phyloP scores from a whole-genome alignment of 2,329 filamentous ascomycete species.

The Hymenoscyphus salicellus region DNA sequence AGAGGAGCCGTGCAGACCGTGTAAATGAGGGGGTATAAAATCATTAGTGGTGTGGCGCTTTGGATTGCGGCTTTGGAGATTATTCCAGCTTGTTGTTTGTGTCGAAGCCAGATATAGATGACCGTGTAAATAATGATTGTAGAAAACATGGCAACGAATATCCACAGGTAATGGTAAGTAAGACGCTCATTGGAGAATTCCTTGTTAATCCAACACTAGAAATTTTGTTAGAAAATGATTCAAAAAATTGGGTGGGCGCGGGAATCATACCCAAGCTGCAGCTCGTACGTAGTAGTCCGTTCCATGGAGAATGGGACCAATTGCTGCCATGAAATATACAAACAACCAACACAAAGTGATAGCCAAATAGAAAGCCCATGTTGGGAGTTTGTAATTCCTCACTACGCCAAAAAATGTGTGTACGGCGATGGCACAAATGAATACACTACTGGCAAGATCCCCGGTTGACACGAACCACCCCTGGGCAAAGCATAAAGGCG shows the following conservation, averaged over 20 bases:
- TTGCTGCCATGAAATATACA: constrained; percentile 53
- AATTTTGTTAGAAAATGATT: background rate
- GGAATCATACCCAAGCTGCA: constrained; percentile 55
- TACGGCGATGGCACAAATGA: constrained; percentile 62
- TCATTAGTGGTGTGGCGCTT: constrained; percentile 47
- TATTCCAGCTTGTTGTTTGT: constrained; percentile 6
- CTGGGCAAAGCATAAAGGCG: constrained; percentile 57
- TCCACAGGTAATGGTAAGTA: constrained; percentile 63
- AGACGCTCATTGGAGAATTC: constrained; percentile 54
- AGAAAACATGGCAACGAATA: constrained; percentile 52
- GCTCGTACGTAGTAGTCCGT: constrained; percentile 60
- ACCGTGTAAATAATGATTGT: constrained; percentile 48
- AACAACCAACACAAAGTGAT: constrained; percentile 57
- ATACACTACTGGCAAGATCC: constrained; percentile 63
- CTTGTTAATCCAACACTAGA: constrained; percentile 61
- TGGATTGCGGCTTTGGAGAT: constrained; percentile 11
- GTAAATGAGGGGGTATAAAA: constrained; percentile 68
- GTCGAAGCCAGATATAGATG: constrained; percentile 30
- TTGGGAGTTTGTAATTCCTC: constrained; percentile 50
- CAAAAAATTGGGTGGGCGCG: background rate
- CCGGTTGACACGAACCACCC: constrained; percentile 68
- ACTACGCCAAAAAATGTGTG: constrained; percentile 66
- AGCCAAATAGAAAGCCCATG: constrained; percentile 47
- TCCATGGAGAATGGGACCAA: constrained; percentile 41
- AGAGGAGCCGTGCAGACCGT: constrained; percentile 66